Base-by-base conservation (phyloP, 1,284 basidiomycete genomes). In the Ustanciosporium gigantosporum region DNA sequence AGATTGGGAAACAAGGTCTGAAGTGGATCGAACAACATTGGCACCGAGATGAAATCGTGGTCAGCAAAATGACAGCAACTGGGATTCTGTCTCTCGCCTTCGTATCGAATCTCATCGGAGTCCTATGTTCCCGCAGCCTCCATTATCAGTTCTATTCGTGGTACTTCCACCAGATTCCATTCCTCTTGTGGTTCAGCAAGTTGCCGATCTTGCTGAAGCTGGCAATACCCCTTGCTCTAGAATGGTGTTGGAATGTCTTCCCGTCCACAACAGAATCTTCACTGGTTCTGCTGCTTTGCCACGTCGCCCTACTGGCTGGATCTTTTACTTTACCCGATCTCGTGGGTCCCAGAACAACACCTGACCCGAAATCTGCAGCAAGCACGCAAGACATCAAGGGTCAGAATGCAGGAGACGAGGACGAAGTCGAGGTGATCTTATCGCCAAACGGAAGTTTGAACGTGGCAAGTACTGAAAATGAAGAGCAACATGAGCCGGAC, bases 141-240 rank as follows among this genome's bases (percentile, higher is more conserved):
- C 94, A 99, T 78, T 98, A 97, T 78, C 94, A 99, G 71, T 99
- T 99, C 79, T 96, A 96, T 78, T 87, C 89, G 4, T 98, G 94
- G 95, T 97, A 97, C 78, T 91, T 89, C 11, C 88, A 91, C 60
- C 90, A 94, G 68, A 78, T 95, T n/a, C 91, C 92, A 0, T 86
- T 94, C 69, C 80, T 98, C 21, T 80, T 85, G 5, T 92, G 86
- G 84, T 84, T 85, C 20, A 40, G 57, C 5, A 46, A 47, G 36
- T 43, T 66, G 8, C 66, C 57, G 14, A 5, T 45, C 13, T n/a
- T 56, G 15, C 6, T 62, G 13, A 56, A 56, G 52, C 19, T 61
- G 5, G 32, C 40, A 0, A 13, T 66, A 21, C 60, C 57, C 0
- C 11, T 53, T 5, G 48, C 40, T 17, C 31, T 73, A 6, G 70